Evolutionary conservation across 495 filamentous ascomycete species (phyloP), one percentile per base, ranked within the genome.

Genomic region (Saxophila tyrrhenica): DNA sequence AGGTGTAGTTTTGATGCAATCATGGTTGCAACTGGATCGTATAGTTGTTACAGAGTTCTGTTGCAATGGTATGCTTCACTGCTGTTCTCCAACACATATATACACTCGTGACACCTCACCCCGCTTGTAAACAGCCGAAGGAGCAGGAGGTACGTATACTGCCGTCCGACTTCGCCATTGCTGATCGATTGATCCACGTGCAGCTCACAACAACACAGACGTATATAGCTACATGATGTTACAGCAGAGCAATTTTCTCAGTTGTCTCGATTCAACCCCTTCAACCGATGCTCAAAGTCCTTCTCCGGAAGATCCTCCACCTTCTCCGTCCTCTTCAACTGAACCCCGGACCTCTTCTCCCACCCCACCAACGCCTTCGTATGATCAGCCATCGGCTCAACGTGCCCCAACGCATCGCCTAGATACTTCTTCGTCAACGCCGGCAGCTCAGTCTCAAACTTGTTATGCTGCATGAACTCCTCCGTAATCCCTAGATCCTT

Each of bases 401-500:
- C 62, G 5, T 55, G 19, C 46, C 58, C 43, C 54, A 64, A 10
- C 13, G 59, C 55, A n/a, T 66, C 54, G 15, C 59, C 47, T 44
- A 59, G 42, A 54, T 54, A 54, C 45, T 51, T 46, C 39, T 42
- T 41, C 13, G 52, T 48, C 39, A 64, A 44, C 2, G 8, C 32
- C n/a, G 62, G 62, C 2, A 65, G 48, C 20, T 65, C 60, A 1
- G 52, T 61, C 22, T 59, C 39, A 39, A 63, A 61, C 1, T 54
- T 53, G 32, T 55, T 63, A 20, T 54, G 45, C 55, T 65, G 58
- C 50, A 65, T 64, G 38, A 65, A 60, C 23, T 65, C 63, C 38
- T 61, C 59, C 11, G 65, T 60, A 42, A 67, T 67, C 39, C 59
- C 60, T 16, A 67, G 51, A 51, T 65, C 65, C 39, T 65, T 67